phyloP scores from a whole-genome alignment of 805 yeast genomes.

The Blastobotrys peoriensis region DNA sequence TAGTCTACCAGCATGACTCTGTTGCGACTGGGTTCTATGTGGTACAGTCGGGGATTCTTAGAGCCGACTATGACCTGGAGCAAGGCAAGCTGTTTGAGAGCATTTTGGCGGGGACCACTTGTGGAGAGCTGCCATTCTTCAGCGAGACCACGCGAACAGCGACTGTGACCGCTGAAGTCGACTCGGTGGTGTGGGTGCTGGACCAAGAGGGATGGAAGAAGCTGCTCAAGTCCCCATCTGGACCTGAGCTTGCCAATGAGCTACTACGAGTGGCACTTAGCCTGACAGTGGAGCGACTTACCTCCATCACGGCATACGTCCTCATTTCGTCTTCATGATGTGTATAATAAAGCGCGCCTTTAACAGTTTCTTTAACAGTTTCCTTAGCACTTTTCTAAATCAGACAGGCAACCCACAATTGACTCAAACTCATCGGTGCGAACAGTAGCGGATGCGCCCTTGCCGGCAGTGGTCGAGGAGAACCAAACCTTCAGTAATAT shows the following conservation, averaged over 20 bases:
- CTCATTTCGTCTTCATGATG: constrained; percentile 41
- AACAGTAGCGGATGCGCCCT: constrained; percentile 1
- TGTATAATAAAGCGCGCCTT: no score
- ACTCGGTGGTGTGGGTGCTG: constrained; percentile 65
- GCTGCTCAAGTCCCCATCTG: constrained; percentile 38
- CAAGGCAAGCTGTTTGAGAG: constrained; percentile 40
- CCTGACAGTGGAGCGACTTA: constrained; percentile 64
- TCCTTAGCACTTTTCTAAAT: constrained; percentile 2
- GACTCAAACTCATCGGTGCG: constrained; percentile 14
- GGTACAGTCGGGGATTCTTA: constrained; percentile 52
- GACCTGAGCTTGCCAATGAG: constrained; percentile 56
- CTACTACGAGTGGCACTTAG: constrained; percentile 54
- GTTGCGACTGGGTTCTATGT: constrained; percentile 53
- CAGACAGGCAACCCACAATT: constrained; percentile 17
- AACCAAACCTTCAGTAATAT: constrained; percentile 7
- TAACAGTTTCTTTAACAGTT: constrained; percentile 11
- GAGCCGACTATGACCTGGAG: constrained; percentile 47
- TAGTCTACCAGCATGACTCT: constrained; percentile 39
- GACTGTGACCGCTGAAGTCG: constrained; percentile 52
- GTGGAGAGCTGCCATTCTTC: constrained; percentile 53
- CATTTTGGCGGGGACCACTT: constrained; percentile 67
- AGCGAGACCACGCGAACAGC: constrained; percentile 37
- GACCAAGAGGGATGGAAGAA: constrained; percentile 40
- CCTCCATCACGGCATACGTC: constrained; percentile 69
- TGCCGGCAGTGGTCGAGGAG: background rate